A percentile compares a stretch with the other conserved stretches of the same genome.
Evolutionary conservation across 2,329 filamentous ascomycete species (phyloP).

Genomic region (Plectosphaerella sp.): DNA sequence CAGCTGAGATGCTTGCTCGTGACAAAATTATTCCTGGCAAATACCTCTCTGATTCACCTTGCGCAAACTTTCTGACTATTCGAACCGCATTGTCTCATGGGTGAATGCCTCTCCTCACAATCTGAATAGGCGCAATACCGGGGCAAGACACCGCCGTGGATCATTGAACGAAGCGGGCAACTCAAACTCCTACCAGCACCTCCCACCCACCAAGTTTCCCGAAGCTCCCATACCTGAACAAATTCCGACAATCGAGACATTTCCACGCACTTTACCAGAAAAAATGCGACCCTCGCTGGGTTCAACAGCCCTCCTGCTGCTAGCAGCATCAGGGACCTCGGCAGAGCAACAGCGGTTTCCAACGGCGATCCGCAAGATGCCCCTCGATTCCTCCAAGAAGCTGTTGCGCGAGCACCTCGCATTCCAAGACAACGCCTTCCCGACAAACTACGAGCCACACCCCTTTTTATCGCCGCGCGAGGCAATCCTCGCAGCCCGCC

Average conservation of each 20-base stretch:
- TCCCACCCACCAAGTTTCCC: neutral
- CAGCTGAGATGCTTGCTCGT: neutral
- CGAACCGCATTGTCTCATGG: neutral
- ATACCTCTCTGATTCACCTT: neutral
- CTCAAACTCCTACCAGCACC: neutral
- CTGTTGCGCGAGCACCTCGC: slow-evolving; percentile 65
- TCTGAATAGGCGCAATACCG: neutral
- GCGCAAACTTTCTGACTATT: neutral
- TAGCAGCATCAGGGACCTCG: slow-evolving; percentile 33
- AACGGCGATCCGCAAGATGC: slow-evolving; percentile 68
- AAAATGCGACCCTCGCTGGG: slow-evolving; percentile 35
- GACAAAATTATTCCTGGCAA: too few relatives aligned
- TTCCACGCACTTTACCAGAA: too few relatives aligned
- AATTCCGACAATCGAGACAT: neutral
- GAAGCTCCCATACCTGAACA: neutral
- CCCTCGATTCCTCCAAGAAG: slow-evolving; percentile 66
- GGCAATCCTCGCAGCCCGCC: slow-evolving; percentile 23
- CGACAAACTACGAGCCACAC: slow-evolving; percentile 14
- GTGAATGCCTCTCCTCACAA: neutral
- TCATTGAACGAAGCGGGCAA: neutral
- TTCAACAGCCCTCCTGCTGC: slow-evolving; percentile 38
- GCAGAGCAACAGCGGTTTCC: slow-evolving; percentile 36
- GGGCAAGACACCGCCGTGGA: neutral
- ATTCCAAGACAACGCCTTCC: slow-evolving; percentile 27
- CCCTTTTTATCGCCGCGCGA: slow-evolving; percentile 18